These are phyloP conservation scores for Monilinia polystroma DNA, from an alignment of 2,329 filamentous ascomycete species.

Conservation along the genomic window DNA sequence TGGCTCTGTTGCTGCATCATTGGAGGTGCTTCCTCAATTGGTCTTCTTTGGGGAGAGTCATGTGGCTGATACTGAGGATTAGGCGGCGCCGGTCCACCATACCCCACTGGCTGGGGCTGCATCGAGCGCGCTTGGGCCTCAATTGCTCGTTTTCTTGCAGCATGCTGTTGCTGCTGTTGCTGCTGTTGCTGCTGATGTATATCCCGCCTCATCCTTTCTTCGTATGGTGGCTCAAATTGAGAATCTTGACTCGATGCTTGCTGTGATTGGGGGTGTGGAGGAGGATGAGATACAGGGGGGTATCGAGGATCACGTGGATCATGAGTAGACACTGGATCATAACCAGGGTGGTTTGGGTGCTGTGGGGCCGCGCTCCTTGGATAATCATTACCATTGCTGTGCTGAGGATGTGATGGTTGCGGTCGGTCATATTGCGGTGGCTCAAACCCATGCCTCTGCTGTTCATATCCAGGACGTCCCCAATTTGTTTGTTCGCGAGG, in stretches of 20 bases:
- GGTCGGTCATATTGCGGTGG: constrained; percentile 25
- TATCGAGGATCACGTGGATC: constrained; percentile 36
- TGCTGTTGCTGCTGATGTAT: constrained; percentile 42
- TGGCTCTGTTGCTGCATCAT: constrained; percentile 56
- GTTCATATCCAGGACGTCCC: constrained; percentile 37
- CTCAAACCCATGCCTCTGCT: constrained; percentile 25
- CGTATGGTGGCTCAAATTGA: constrained; percentile 37
- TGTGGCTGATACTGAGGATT: constrained; percentile 47
- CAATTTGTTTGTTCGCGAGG: constrained; percentile 36
- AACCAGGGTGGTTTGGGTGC: constrained; percentile 34
- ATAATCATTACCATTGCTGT: constrained; percentile 35
- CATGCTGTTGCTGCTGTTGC: constrained; percentile 41
- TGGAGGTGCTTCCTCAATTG: constrained; percentile 51
- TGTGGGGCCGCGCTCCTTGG: constrained; percentile 33
- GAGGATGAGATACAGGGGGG: constrained; percentile 42
- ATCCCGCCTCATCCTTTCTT: constrained; percentile 40
- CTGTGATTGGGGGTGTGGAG: constrained; percentile 41
- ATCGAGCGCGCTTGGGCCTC: constrained; percentile 42
- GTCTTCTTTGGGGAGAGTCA: constrained; percentile 46
- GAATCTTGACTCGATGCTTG: constrained; percentile 35
- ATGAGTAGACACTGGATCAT: constrained; percentile 27
- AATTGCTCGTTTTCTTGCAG: constrained; percentile 38
- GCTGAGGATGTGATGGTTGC: constrained; percentile 24
- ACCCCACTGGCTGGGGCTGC: constrained; percentile 35
- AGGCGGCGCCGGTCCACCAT: constrained; percentile 42